These are phyloP conservation scores for Fusarium praegraminearum DNA, from an alignment of 2,329 filamentous ascomycete species.

Conservation along the genomic window DNA sequence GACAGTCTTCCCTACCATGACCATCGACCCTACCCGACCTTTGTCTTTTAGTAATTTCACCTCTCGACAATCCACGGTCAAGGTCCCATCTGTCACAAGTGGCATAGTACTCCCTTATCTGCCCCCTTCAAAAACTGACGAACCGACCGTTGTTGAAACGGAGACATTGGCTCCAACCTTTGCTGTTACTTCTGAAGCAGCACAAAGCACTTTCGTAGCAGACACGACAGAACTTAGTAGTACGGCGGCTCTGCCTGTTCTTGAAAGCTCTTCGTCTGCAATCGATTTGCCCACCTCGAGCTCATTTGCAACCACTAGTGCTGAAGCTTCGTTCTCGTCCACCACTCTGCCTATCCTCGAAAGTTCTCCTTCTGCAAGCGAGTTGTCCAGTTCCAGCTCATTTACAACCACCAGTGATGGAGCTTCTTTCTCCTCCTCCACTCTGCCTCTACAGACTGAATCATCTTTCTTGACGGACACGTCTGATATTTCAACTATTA, in stretches of 20 bases:
- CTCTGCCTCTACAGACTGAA: accelerated
- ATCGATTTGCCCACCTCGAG: neutral
- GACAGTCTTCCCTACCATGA: neutral
- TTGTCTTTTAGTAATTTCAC: neutral
- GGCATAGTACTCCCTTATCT: neutral
- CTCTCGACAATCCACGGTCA: neutral
- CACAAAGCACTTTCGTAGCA: neutral
- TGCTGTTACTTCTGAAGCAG: neutral
- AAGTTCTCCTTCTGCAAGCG: neutral
- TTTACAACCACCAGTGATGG: neutral
- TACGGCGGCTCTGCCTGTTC: neutral
- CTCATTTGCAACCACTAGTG: neutral
- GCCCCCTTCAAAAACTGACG: neutral
- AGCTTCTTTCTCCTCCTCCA: neutral
- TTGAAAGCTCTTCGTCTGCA: neutral
- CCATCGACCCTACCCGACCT: neutral
- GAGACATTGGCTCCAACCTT: neutral
- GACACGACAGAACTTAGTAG: neutral
- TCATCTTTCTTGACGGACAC: neutral
- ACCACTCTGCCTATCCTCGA: neutral
- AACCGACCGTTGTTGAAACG: neutral
- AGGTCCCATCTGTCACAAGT: neutral
- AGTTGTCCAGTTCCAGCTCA: neutral
- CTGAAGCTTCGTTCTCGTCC: too few relatives aligned
- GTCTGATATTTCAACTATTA: neutral